Base-by-base conservation (phyloP, 1,284 basidiomycete genomes). In the Neolentinus lepideus region DNA sequence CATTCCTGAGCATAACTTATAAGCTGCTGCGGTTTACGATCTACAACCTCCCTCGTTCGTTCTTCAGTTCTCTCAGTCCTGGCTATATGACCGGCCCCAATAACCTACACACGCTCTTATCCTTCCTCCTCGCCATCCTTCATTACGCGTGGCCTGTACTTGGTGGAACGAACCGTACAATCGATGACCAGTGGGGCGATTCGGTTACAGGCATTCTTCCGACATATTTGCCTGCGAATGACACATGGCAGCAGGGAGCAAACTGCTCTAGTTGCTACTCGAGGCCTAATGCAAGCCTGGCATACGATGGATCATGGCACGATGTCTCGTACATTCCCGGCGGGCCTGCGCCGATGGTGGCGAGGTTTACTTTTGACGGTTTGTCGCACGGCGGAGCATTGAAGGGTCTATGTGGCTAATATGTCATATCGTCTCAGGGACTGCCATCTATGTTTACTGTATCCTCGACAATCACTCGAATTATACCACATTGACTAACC, bases 401-500 rank as follows among this genome's bases (percentile, higher is more conserved):
- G n/a, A n/a, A n/a, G n/a, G n/a, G n/a, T n/a, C n/a, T n/a, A n/a
- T n/a, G n/a, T n/a, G n/a, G n/a, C n/a, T n/a, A n/a, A n/a, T n/a
- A n/a, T n/a, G n/a, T n/a, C n/a, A n/a, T n/a, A n/a, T n/a, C n/a
- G n/a, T n/a, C 24, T 9, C 48, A 68, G 69, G 69, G 12, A 66
- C 66, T 0, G 67, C 67, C 3, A 60, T 71, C 11, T 69, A 65
- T 53, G 65, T 69, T 11, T 69, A 65, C 55, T 66, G 67, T 29
- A 65, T 70, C 36, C 59, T 71, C 8, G 53, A 54, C 16, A 57
- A 48, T 54, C 36, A 22, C 21, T 35, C 51, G 19, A 27, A 29
- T 56, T 56, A 62, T 21, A 53, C 64, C 12, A 62, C 63, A 8
- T 53, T 52, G 14, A 65, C 66, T 1, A 59, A 66, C 26, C 58